phyloP scores from a whole-genome alignment of 768 basidiomycete species.

The Pulveroboletus ravenelii region DNA sequence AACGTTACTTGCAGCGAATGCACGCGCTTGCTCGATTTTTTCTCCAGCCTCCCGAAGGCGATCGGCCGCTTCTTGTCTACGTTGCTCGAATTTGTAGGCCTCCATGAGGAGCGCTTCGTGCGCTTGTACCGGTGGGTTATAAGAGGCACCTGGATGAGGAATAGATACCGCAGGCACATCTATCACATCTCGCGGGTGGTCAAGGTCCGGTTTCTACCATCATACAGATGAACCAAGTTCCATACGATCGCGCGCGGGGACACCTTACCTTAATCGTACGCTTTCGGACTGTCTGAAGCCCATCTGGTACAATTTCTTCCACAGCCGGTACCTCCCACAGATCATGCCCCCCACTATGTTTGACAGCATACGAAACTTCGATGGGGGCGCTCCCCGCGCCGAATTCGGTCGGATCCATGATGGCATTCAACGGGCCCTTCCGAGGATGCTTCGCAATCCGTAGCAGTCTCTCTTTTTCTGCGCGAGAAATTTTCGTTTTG shows the following conservation, averaged over 20 bases:
- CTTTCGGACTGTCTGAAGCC: constrained; percentile 35
- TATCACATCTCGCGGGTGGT: constrained; percentile 49
- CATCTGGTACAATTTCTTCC: constrained; percentile 38
- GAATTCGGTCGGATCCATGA: constrained; percentile 64
- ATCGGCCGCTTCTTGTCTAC: constrained; percentile 48
- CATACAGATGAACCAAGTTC: not conserved
- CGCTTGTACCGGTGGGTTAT: constrained; percentile 75
- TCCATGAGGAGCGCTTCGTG: constrained; percentile 66
- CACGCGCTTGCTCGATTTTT: constrained; percentile 49
- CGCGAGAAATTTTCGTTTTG: constrained; percentile 42
- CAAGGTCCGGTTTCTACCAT: constrained; percentile 45
- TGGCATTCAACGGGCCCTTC: constrained; percentile 67
- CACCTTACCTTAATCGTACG: constrained; percentile 49
- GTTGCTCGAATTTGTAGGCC: constrained; percentile 65
- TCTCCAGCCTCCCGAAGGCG: constrained; percentile 50
- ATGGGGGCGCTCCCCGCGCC: constrained; percentile 60
- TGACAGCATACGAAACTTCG: constrained; percentile 65
- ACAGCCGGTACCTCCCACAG: constrained; percentile 45
- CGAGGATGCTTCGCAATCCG: constrained; percentile 70
- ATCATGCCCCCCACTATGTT: constrained; percentile 62
- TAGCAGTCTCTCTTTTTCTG: constrained; percentile 72
- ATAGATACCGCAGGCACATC: constrained; percentile 58
- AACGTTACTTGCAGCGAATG: constrained; percentile 27
- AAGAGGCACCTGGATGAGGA: constrained; percentile 83
- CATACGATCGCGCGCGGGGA: not conserved